These are phyloP conservation scores for Globisporangium ultimum DNA, from an alignment of 352 stramenopile genomes.

Conservation along the genomic window DNA sequence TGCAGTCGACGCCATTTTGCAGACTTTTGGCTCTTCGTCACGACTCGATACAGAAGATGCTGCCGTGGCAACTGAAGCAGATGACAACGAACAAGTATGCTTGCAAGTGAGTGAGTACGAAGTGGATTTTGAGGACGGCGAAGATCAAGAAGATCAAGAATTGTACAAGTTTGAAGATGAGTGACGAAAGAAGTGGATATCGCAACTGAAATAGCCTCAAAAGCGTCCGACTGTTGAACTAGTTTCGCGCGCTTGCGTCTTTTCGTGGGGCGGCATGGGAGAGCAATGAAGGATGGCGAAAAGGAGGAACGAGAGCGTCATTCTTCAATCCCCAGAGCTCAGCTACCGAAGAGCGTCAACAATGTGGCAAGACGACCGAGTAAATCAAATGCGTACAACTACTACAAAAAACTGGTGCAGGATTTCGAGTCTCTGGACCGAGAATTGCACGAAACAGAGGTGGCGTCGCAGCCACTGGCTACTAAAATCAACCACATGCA, in stretches of 20 bases:
- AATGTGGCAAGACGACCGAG: neutral
- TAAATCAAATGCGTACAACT: slow-evolving; percentile 35
- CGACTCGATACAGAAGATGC: neutral
- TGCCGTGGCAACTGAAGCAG: neutral
- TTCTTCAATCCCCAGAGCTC: no score
- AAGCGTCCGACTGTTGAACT: neutral
- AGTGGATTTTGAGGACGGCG: slow-evolving; percentile 17
- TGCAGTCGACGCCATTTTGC: neutral
- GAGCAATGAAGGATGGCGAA: slow-evolving; percentile 5
- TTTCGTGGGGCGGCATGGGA: neutral
- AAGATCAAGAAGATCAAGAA: slow-evolving; percentile 12
- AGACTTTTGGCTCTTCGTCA: neutral
- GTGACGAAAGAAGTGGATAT: slow-evolving; percentile 7
- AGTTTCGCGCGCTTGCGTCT: neutral
- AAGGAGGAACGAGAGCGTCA: neutral
- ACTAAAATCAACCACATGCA: slow-evolving; percentile 14
- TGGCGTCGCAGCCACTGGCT: slow-evolving; percentile 8
- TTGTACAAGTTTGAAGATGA: slow-evolving; percentile 13
- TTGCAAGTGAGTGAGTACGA: slow-evolving; percentile 14
- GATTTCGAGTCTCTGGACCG: slow-evolving; percentile 44
- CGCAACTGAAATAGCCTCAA: slow-evolving; percentile 1
- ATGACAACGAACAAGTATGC: neutral
- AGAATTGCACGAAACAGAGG: slow-evolving; percentile 24
- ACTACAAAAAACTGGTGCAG: slow-evolving; percentile 53
- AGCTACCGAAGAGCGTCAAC: neutral